Evolutionary conservation across 495 filamentous ascomycete species (phyloP).

Genomic region (Neohortaea acidophila): DNA sequence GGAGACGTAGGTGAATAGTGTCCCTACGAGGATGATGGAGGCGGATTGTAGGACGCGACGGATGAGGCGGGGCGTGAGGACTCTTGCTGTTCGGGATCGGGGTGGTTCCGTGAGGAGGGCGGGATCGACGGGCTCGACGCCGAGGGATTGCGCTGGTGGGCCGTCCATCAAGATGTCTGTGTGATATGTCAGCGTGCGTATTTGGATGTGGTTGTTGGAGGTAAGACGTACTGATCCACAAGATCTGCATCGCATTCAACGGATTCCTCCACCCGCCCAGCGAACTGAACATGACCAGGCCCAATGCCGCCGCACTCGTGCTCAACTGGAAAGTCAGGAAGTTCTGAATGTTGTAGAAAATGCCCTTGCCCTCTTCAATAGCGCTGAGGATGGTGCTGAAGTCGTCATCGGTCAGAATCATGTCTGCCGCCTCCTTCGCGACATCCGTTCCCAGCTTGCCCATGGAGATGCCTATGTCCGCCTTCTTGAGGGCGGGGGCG

Average conservation of each 20-base stretch:
- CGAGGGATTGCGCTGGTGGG: slow-evolving; percentile 89
- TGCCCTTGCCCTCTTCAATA: slow-evolving; percentile 97
- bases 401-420: slow-evolving; percentile 96
- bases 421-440: slow-evolving; percentile 97
- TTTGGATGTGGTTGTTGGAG: neutral
- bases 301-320: slow-evolving; percentile 86
- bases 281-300: slow-evolving; percentile 81
- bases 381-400: slow-evolving; percentile 93
- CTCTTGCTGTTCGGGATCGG: slow-evolving; percentile 65
- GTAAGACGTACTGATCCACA: slow-evolving; percentile 86
- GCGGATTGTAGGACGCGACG: slow-evolving; percentile 78
- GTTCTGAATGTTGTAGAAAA: slow-evolving; percentile 99
- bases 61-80: slow-evolving; percentile 69
- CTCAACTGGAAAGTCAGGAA: slow-evolving; percentile 98
- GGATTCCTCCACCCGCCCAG: slow-evolving; percentile 85
- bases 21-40: slow-evolving; percentile 76
- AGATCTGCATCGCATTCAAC: slow-evolving; percentile 95
- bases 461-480: slow-evolving; percentile 97
- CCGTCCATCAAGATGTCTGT: slow-evolving; percentile 98
- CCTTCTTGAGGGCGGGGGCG: slow-evolving; percentile 89
- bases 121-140: slow-evolving; percentile 89
- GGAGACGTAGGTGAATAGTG: slow-evolving; percentile 73
- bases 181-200: slow-evolving; percentile 14
- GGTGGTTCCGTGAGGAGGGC: slow-evolving; percentile 87
- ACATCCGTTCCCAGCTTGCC: slow-evolving; percentile 89